phyloP scores from a whole-genome alignment of 1,284 basidiomycete species.

The Serendipita sp. region DNA sequence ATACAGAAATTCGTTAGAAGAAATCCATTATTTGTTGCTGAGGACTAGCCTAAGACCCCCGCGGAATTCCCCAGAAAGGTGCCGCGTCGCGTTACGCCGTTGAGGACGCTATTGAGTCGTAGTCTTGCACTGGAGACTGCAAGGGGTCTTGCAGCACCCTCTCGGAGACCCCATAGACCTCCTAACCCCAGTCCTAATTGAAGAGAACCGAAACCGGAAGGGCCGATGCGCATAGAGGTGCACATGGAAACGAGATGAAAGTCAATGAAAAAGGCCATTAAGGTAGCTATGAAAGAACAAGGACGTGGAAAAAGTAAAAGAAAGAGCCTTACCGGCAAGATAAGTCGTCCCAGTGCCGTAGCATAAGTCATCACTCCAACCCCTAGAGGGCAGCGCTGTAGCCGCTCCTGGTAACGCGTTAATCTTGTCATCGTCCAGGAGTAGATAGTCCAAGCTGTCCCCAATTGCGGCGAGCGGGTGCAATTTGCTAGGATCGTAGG shows the following conservation, averaged over 20 bases:
- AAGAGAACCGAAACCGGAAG: slow-evolving; percentile 27
- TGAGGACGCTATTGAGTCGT: slow-evolving; percentile 92
- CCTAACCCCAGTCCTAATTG: slow-evolving; percentile 83
- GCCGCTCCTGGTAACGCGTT: slow-evolving; percentile 72
- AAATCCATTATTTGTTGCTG: slow-evolving; percentile 7
- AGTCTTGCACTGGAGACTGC: slow-evolving; percentile 73
- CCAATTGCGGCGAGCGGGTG: slow-evolving; percentile 83
- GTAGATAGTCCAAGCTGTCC: slow-evolving; percentile 81
- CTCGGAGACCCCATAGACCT: slow-evolving; percentile 89
- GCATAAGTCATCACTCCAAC: slow-evolving; percentile 98
- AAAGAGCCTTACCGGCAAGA: slow-evolving; percentile 67
- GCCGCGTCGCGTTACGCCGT: slow-evolving; percentile 91
- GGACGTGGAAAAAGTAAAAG: slow-evolving; percentile 19
- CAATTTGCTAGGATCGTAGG: slow-evolving; percentile 78
- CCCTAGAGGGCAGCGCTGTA: slow-evolving; percentile 81
- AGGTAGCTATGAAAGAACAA: too few species aligned
- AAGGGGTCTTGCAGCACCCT: slow-evolving; percentile 78
- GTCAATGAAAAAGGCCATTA: slow-evolving; percentile 24
- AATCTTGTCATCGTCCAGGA: slow-evolving; percentile 87
- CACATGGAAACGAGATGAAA: slow-evolving; percentile 13
- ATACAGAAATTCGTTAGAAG: not conserved
- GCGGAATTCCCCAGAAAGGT: slow-evolving; percentile 98
- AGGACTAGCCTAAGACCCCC: slow-evolving; percentile 74
- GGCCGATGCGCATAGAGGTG: slow-evolving; percentile 16
- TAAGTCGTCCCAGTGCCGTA: slow-evolving; percentile 99